A percentile compares a stretch with the other conserved stretches of the same genome.
These are phyloP conservation scores for Pseudophaeomoniella oleicola DNA, from an alignment of 2,329 filamentous ascomycete genomes.

Conservation along the genomic window DNA sequence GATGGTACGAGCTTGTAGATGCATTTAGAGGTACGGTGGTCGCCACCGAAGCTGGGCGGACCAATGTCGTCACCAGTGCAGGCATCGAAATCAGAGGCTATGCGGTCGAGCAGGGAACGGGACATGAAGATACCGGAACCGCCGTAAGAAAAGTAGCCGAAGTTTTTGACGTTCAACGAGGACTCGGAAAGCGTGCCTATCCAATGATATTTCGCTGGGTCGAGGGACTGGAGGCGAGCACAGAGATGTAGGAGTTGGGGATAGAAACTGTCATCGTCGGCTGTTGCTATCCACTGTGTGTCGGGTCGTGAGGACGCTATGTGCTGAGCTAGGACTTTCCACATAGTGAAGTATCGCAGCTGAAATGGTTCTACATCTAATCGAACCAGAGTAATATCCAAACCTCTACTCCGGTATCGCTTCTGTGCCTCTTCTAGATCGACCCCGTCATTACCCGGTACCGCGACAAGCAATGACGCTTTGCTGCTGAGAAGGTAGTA, in stretches of 20 bases:
- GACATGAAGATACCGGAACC: conserved; percentile 30
- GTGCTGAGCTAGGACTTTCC: conserved; percentile 15
- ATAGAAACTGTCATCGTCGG: conserved; percentile 30
- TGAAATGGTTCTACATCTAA: conserved; percentile 18
- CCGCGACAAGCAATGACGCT: conserved; percentile 24
- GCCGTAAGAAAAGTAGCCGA: conserved; percentile 28
- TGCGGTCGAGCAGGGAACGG: conserved; percentile 21
- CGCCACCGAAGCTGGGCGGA: conserved; percentile 24
- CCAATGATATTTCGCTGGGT: conserved; percentile 23
- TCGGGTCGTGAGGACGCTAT: conserved; percentile 25
- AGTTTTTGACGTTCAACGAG: conserved; percentile 27
- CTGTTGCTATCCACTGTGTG: conserved; percentile 26
- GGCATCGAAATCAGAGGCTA: conserved; percentile 21
- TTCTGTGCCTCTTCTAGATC: conserved; percentile 23
- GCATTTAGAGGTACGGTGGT: conserved; percentile 28
- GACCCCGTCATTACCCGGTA: conserved; percentile 22
- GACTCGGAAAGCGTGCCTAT: conserved; percentile 28
- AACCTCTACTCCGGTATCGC: conserved; percentile 25
- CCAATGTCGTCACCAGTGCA: conserved; percentile 20
- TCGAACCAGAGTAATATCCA: conserved; percentile 23
- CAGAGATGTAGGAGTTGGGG: conserved; percentile 22
- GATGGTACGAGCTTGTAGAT: conserved; percentile 15
- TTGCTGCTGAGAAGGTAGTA: conserved; percentile 25
- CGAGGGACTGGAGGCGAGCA: conserved; percentile 23
- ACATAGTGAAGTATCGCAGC: conserved; percentile 28